phyloP scores from a whole-genome alignment of 1,284 basidiomycete species.

The Cystobasidium pallidum region DNA sequence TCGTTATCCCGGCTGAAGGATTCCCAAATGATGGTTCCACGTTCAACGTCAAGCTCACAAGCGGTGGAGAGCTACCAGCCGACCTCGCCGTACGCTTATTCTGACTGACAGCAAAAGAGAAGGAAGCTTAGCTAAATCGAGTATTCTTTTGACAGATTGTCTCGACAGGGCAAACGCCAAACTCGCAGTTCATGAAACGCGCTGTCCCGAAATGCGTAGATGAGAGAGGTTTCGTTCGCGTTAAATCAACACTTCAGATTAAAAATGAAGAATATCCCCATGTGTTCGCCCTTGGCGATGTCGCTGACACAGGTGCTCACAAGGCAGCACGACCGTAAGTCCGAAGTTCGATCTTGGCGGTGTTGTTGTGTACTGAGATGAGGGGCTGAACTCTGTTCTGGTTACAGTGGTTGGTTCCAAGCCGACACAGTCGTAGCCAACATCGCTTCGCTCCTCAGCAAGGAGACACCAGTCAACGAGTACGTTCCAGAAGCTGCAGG shows the following conservation, averaged over 20 bases:
- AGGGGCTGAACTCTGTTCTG: neutral
- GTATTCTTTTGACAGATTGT: conserved; percentile 61
- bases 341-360: neutral
- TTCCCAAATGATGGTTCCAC: conserved; percentile 31
- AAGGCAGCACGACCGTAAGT: conserved; percentile 61
- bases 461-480: conserved; percentile 14
- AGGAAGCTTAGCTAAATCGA: neutral
- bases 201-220: conserved; percentile 58
- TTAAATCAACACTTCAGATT: conserved; percentile 44
- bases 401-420: conserved; percentile 50
- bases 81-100: conserved; percentile 64
- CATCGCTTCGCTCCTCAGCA: conserved; percentile 55
- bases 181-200: conserved; percentile 63
- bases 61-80: conserved; percentile 65
- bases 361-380: neutral
- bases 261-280: conserved; percentile 59
- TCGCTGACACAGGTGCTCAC: conserved; percentile 69
- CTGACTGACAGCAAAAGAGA: neutral
- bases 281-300: conserved; percentile 71
- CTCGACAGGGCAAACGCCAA: conserved; percentile 74
- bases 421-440: conserved; percentile 54
- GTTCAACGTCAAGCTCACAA: conserved; percentile 59
- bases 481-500: conserved; percentile 46
- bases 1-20: conserved; percentile 30
- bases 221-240: conserved; percentile 45